Percentiles rank a stretch among this genome's conserved stretches.
Evolutionary conservation across 768 basidiomycete genomes (phyloP).

Genomic region (Rossbeevera mucosa): DNA sequence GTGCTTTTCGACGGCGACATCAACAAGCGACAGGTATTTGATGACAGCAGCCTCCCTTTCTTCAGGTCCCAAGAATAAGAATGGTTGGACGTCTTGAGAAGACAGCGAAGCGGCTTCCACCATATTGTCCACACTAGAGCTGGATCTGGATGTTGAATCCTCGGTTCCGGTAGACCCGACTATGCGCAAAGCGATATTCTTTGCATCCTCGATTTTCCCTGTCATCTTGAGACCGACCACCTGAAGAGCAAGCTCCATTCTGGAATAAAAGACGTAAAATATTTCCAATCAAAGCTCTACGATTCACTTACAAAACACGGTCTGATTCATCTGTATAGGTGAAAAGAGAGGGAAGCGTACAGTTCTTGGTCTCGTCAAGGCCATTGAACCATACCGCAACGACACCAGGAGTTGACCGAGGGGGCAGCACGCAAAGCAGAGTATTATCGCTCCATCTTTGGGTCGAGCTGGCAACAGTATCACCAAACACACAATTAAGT

Average conservation of each 20-base stretch:
- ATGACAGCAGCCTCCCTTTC: slow-evolving; percentile 69
- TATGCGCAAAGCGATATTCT: slow-evolving; percentile 90
- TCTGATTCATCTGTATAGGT: slow-evolving; percentile 91
- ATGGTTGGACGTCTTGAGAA: slow-evolving; percentile 50
- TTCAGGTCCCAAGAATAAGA: slow-evolving; percentile 51
- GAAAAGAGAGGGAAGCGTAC: slow-evolving; percentile 59
- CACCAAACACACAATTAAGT: slow-evolving; percentile 82
- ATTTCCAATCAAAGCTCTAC: not conserved
- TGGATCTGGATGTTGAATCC: slow-evolving; percentile 34
- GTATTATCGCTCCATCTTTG: slow-evolving; percentile 92
- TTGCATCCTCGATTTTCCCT: slow-evolving; percentile 88
- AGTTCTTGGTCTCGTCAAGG: slow-evolving; percentile 55
- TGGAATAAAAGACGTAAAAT: slow-evolving; percentile 31
- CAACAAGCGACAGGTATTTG: slow-evolving; percentile 75
- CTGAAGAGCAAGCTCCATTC: slow-evolving; percentile 93
- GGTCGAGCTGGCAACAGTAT: slow-evolving; percentile 73
- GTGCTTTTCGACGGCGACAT: slow-evolving; percentile 50
- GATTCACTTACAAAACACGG: slow-evolving; percentile 66
- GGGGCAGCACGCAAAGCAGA: slow-evolving; percentile 86
- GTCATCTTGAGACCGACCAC: slow-evolving; percentile 97
- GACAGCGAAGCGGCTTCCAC: slow-evolving; percentile 51
- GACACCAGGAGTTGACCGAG: slow-evolving; percentile 72
- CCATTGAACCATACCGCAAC: slow-evolving; percentile 90
- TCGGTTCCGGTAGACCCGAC: slow-evolving; percentile 69
- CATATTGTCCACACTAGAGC: slow-evolving; percentile 35